These are phyloP conservation scores for Fusarium sp. DNA, from an alignment of 2,329 filamentous ascomycete species.

Conservation along the genomic window DNA sequence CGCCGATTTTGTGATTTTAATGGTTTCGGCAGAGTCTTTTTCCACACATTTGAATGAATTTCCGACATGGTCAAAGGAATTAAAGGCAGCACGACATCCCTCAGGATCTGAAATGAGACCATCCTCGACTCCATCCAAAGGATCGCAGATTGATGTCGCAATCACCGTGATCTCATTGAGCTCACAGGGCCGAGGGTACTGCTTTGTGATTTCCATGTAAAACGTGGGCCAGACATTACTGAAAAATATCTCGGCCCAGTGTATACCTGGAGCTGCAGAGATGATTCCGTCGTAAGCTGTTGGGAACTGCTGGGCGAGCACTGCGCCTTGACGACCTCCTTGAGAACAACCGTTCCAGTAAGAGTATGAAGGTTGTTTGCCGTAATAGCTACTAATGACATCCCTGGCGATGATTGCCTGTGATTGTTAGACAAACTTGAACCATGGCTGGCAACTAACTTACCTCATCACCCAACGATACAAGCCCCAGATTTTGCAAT, in stretches of 20 bases:
- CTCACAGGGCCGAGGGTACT: conserved; percentile 22
- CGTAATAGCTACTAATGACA: conserved; percentile 18
- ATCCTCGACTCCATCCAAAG: conserved; percentile 37
- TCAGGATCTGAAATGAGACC: conserved; percentile 36
- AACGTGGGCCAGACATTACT: conserved; percentile 12
- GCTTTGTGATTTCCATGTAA: conserved; percentile 7
- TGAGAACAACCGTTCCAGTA: conserved; percentile 37
- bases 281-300: conserved; percentile 32
- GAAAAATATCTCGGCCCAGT: conserved; percentile 9
- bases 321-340: conserved; percentile 27
- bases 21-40: neutral
- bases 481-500: conserved; percentile 22
- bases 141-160: conserved; percentile 31
- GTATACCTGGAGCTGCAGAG: conserved; percentile 14
- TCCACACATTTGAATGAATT: conserved; percentile 1
- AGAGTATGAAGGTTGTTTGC: conserved; percentile 12
- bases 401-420: conserved; percentile 19
- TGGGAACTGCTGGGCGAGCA: conserved; percentile 27
- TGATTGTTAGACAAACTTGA: too few relatives aligned
- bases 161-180: conserved; percentile 5
- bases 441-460: too few relatives aligned
- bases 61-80: conserved; percentile 8
- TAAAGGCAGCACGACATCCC: neutral
- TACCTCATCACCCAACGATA: conserved; percentile 21
- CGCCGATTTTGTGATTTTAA: conserved; percentile 6